Evolutionary conservation across 768 basidiomycete species (phyloP).

Genomic region (Termitomyces sp.): DNA sequence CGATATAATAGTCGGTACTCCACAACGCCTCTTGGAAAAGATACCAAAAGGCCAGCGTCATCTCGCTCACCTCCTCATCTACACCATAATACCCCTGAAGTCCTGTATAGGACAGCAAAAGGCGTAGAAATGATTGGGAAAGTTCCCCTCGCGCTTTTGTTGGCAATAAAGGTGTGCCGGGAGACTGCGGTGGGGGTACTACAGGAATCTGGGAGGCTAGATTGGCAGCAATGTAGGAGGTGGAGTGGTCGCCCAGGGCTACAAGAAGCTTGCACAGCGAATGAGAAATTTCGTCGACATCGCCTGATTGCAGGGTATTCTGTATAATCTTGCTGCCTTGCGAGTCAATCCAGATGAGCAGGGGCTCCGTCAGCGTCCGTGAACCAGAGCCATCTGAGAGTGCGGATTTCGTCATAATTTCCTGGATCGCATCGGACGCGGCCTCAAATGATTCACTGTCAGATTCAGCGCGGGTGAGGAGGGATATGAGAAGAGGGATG

Average conservation of each 20-base stretch:
- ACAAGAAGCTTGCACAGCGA: slow-evolving; percentile 78
- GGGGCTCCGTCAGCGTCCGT: slow-evolving; percentile 74
- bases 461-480: slow-evolving; percentile 51
- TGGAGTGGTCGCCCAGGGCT: slow-evolving; percentile 84
- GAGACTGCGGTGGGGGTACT: slow-evolving; percentile 19
- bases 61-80: slow-evolving; percentile 86
- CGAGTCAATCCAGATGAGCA: slow-evolving; percentile 71
- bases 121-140: slow-evolving; percentile 64
- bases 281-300: slow-evolving; percentile 52
- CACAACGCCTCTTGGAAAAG: slow-evolving; percentile 85
- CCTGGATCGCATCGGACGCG: slow-evolving; percentile 68
- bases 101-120: slow-evolving; percentile 70
- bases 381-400: slow-evolving; percentile 67
- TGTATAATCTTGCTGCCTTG: slow-evolving; percentile 46
- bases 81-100: slow-evolving; percentile 69
- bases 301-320: slow-evolving; percentile 28
- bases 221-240: slow-evolving; percentile 66
- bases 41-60: slow-evolving; percentile 88
- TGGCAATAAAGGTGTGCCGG: slow-evolving; percentile 5
- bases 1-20: slow-evolving; percentile 52
- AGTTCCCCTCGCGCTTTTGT: slow-evolving; percentile 40
- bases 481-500: slow-evolving; percentile 57
- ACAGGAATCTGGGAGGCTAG: slow-evolving; percentile 45
- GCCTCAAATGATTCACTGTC: slow-evolving; percentile 53
- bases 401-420: slow-evolving; percentile 71